phyloP scores from a whole-genome alignment of 257 asterid genomes.

The Catharanthus roseus region DNA sequence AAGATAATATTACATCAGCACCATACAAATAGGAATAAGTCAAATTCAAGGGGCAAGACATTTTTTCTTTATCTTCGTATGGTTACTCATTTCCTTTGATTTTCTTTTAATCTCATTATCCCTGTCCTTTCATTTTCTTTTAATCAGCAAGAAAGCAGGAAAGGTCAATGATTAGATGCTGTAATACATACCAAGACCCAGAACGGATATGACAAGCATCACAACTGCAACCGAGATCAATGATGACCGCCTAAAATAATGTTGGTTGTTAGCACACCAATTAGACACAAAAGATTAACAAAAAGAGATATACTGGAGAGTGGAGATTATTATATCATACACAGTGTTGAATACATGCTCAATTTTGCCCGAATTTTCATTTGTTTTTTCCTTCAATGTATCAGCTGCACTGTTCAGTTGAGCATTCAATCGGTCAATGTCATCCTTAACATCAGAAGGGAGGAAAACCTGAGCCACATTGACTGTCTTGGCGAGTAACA shows the following conservation, averaged over 20 bases:
- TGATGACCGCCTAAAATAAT: constrained; percentile 56
- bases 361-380: constrained; percentile 58
- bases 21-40: constrained; percentile 8
- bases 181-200: constrained; percentile 76
- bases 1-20: constrained; percentile 4
- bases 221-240: constrained; percentile 64
- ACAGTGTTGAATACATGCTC: constrained; percentile 58
- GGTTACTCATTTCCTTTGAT: neutral
- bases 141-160: neutral
- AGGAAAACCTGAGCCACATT: constrained; percentile 84
- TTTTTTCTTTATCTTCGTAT: neutral
- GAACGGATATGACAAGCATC: constrained; percentile 72
- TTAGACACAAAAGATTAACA: constrained; percentile 8
- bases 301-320: neutral
- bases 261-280: constrained; percentile 8
- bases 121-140: neutral
- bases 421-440: constrained; percentile 62
- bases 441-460: constrained; percentile 67
- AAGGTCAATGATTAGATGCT: neutral
- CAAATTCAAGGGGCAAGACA: neutral
- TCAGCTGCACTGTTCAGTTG: constrained; percentile 70
- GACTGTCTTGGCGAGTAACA: constrained; percentile 73
- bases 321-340: constrained; percentile 38
- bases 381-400: constrained; percentile 60
- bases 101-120: neutral